These are phyloP conservation scores for Nicotiana benthamiana DNA, from an alignment of 257 asterid genomes.

Conservation along the genomic window DNA sequence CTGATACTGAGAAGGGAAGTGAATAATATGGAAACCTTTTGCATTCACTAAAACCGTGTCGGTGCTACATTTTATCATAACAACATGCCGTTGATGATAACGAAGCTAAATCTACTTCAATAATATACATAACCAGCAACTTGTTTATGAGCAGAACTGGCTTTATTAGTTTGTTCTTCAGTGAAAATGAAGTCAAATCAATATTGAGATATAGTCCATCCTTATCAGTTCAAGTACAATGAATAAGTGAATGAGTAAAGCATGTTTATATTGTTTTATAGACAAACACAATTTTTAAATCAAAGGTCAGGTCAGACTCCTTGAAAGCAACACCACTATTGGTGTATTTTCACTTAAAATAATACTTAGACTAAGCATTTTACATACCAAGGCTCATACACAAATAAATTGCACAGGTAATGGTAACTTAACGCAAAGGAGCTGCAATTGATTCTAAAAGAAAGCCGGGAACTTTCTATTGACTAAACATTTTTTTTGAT, in stretches of 20 bases:
- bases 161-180: background rate
- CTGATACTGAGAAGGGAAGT: background rate
- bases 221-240: background rate
- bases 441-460: background rate
- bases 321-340: background rate
- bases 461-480: background rate
- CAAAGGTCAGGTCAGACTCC: background rate
- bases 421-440: background rate
- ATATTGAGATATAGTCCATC: background rate
- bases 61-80: background rate
- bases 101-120: background rate
- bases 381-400: background rate
- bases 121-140: background rate
- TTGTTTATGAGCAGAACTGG: background rate
- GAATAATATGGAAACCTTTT: background rate
- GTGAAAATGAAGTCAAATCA: background rate
- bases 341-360: background rate
- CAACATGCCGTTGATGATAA: background rate
- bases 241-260: background rate
- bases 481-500: background rate
- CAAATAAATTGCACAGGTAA: background rate
- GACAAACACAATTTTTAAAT: background rate
- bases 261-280: background rate
- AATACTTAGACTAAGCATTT: background rate
- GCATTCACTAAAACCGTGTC: background rate